Evolutionary conservation across 2,329 filamentous ascomycete genomes (phyloP).

Genomic region (Aspergillus terreus): DNA sequence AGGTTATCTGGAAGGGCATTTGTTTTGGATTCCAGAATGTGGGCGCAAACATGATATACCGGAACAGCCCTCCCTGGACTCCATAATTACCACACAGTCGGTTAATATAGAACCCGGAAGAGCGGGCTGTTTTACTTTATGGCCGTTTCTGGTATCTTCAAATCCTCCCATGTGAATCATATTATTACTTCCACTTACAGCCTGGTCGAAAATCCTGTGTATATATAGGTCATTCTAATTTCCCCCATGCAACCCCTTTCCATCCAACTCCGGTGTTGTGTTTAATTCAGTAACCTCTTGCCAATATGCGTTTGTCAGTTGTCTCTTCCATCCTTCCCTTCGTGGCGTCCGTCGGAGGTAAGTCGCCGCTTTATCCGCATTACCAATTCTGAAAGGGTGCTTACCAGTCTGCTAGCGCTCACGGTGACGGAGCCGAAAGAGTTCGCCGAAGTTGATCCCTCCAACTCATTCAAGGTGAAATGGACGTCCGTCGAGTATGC

Average conservation of each 20-base stretch:
- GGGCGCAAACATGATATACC: not conserved
- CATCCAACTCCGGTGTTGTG: not conserved
- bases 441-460: conserved; percentile 29
- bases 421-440: conserved; percentile 32
- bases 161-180: not conserved
- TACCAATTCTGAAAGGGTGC: not conserved
- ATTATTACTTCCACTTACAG: not conserved
- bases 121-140: not conserved
- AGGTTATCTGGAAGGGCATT: not conserved
- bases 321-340: conserved; percentile 22
- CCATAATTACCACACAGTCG: not conserved
- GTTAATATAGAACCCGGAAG: not conserved
- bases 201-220: not conserved
- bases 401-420: conserved; percentile 24
- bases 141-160: not conserved
- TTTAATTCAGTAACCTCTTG: conserved; percentile 1
- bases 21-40: not conserved
- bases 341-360: conserved; percentile 27
- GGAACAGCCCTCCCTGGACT: not conserved
- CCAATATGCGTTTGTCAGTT: conserved; percentile 26
- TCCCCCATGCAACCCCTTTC: not conserved
- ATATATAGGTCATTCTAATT: not conserved
- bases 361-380: conserved; percentile 1
- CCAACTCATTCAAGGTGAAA: conserved; percentile 33
- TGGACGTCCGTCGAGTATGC: conserved; percentile 37